Base-by-base conservation (phyloP, 495 filamentous ascomycete genomes). In the Podospora pseudoanserina region DNA sequence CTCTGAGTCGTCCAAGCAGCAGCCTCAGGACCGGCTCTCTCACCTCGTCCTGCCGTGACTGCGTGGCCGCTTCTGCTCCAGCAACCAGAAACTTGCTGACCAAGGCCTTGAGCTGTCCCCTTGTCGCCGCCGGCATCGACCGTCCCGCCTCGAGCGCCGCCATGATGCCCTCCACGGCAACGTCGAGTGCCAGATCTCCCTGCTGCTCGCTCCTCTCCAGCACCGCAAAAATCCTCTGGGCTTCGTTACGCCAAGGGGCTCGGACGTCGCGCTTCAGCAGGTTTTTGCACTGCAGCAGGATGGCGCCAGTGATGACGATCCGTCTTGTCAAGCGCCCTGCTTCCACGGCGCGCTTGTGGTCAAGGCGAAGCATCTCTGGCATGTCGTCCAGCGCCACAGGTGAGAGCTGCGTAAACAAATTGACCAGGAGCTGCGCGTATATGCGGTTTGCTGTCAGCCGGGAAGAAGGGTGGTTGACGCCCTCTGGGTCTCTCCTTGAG, bases 271-370 rank as follows among this genome's bases (percentile, higher is more conserved):
- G 90, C 78, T 96, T 96, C 59, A 99, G 88, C 13, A 97, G 83
- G 74, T 97, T 98, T 83, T 99, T 99, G 71, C 91, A 92, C 1
- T 96, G 96, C 39, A 98, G 78, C 6, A 96, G 83, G 65, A 98
- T 93, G 19, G 92, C 91, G 3, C 84, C 85, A 7, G 93, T 86
- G 20, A 92, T 91, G 26, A 93, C 87, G 70, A 95, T 89, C 59
- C 89, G 88, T 65, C 94, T 86, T 11, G 89, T 85, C 34, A 89
- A 84, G 6, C 82, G 81, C 30, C 93, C 91, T 54, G 92, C 82
- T 32, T 85, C 84, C 27, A 80, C 77, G 34, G 94, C 82, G 26
- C 96, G 91, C 57, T 87, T 86, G 58, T 81, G 78, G 72, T 99
- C 95, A 9, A 98, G 88, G 20, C 86, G 85, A 3, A 98, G 85